phyloP scores from a whole-genome alignment of 495 filamentous ascomycete genomes.

The Astrocystis sublimbata region DNA sequence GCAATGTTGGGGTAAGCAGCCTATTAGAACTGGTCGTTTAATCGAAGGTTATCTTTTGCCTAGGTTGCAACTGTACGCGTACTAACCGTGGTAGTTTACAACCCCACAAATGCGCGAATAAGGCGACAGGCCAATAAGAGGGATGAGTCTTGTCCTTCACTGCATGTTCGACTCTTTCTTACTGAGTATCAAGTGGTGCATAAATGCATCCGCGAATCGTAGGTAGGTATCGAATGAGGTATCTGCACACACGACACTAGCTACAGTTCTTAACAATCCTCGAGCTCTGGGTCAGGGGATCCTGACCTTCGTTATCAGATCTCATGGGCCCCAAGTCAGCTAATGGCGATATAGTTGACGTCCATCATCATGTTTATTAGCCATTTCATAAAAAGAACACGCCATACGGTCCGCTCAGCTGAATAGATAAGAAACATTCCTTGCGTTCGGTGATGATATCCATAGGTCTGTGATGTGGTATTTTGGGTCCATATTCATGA shows the following conservation, averaged over 20 bases:
- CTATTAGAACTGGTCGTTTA: background rate
- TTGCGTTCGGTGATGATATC: background rate
- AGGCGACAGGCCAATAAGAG: background rate
- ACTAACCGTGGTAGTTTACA: background rate
- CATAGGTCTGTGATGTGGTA: background rate
- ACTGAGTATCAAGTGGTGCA: no score
- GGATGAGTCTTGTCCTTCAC: background rate
- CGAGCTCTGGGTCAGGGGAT: no score
- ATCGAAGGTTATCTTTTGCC: conserved; percentile 11
- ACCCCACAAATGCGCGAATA: background rate
- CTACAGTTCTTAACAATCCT: no score
- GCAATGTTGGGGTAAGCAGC: background rate
- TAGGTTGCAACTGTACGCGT: background rate
- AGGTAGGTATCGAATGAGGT: background rate
- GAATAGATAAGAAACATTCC: background rate
- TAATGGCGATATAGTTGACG: background rate
- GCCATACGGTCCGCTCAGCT: background rate
- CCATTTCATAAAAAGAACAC: background rate
- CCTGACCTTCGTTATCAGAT: background rate
- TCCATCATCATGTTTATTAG: background rate
- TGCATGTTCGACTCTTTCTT: background rate
- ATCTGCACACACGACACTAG: background rate
- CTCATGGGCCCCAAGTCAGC: background rate
- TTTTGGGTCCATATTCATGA: background rate
- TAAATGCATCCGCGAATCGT: background rate